Base-by-base conservation (phyloP, 345 rosid genomes). In the Noccaea caerulescens region DNA sequence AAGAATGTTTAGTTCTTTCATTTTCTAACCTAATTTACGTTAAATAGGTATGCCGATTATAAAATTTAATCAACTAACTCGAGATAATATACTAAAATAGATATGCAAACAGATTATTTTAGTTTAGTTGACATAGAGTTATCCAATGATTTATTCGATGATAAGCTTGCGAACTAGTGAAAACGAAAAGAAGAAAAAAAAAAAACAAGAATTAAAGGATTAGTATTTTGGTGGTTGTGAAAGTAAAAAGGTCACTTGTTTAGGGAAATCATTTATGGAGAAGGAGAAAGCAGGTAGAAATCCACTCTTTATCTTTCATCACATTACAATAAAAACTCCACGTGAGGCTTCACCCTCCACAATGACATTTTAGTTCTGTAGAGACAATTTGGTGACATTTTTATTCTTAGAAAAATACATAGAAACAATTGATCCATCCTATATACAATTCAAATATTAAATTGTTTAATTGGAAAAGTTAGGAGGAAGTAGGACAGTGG, bases 241-340 rank as follows among this genome's bases (percentile, higher is more conserved):
- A 58, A 49, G 60, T 66, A 20, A 66, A 65, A 66, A 16, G 5
- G 58, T 72, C 49, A 42, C 58, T 11, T 72, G 64, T 45, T 63
- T 36, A 51, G 13, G 10, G 4, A 56, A 64, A 64, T 36, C 76
- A 64, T 55, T 56, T 25, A 72, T 45, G 49, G 14, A 37, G 51
- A 45, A 34, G 45, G 7, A 44, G 57, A 63, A 72, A 55, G 34
- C 71, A 64, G 76, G 71, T 72, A n/a, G 20, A 55, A 72, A 36
- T 14, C 70, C 38, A 54, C 56, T 63, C 69, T 63, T 14, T 33
- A 50, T 32, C 41, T 33, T 42, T 6, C 75, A 23, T 72, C 25
- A 30, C 46, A 54, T 44, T 54, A 42, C 37, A 70, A 27, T 27
- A 27, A 27, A 27, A 49, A 49, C 74, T 38, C 43, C 50, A 59